phyloP scores from a whole-genome alignment of 116 monocot genomes.

The Zostera marina region DNA sequence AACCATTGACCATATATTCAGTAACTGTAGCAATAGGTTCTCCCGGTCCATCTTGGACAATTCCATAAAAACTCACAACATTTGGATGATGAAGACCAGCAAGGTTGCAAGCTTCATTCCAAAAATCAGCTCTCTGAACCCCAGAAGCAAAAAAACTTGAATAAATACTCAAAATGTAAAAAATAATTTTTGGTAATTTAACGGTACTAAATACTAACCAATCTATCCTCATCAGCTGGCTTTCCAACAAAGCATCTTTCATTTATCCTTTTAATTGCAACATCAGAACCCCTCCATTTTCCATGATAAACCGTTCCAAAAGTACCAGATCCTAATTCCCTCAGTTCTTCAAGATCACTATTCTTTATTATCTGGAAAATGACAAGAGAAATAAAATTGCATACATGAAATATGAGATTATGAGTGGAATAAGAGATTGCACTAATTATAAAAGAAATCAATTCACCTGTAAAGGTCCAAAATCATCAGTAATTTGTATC shows the following conservation, averaged over 20 bases:
- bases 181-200: neutral
- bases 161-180: neutral
- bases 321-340: constrained; percentile 89
- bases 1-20: constrained; percentile 96
- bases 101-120: constrained; percentile 92
- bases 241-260: constrained; percentile 87
- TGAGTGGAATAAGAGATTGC: neutral
- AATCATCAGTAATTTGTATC: constrained; percentile 43
- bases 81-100: constrained; percentile 96
- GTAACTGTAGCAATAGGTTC: constrained; percentile 90
- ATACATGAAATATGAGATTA: neutral
- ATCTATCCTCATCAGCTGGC: constrained; percentile 67
- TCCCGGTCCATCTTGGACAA: constrained; percentile 84
- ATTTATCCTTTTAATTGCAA: constrained; percentile 92
- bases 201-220: constrained; percentile 25
- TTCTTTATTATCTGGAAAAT: constrained; percentile 73
- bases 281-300: constrained; percentile 98
- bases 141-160: neutral
- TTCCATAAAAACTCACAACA: constrained; percentile 90
- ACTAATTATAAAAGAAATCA: constrained; percentile 1
- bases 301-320: constrained; percentile 99
- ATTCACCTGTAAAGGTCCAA: constrained; percentile 66
- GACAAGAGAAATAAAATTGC: neutral
- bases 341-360: constrained; percentile 82
- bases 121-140: constrained; percentile 78